Percentiles rank a stretch among this genome's conserved stretches.
phyloP scores from a whole-genome alignment of 1,284 basidiomycete genomes.

The Ustilago sp. region DNA sequence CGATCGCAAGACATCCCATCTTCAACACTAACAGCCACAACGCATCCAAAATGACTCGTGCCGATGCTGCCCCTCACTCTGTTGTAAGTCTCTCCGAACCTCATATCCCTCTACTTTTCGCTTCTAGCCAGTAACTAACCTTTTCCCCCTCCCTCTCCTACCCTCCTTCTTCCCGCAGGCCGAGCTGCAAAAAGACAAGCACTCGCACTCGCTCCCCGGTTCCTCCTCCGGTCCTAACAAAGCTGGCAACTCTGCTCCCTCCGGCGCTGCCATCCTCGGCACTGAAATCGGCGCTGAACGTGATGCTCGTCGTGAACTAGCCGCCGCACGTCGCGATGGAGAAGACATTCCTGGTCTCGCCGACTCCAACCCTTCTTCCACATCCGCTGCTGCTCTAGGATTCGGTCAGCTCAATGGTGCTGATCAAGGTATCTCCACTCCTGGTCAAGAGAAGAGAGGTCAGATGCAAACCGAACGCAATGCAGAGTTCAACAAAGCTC shows the following conservation, averaged over 20 bases:
- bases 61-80: constrained; percentile 42
- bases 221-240: constrained; percentile 44
- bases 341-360: constrained; percentile 21
- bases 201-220: constrained; percentile 36
- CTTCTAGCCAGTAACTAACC: not conserved
- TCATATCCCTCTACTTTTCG: not conserved
- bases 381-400: constrained; percentile 13
- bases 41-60: constrained; percentile 33
- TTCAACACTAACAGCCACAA: not conserved
- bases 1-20: not conserved
- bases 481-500: constrained; percentile 25
- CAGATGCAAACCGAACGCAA: constrained; percentile 37
- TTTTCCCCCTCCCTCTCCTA: not conserved
- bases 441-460: constrained; percentile 36
- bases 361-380: constrained; percentile 3
- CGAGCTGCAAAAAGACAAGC: constrained; percentile 30
- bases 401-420: constrained; percentile 50
- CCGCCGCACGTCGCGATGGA: constrained; percentile 24
- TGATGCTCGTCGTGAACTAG: constrained; percentile 42
- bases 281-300: constrained; percentile 40
- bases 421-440: constrained; percentile 42
- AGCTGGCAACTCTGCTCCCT: constrained; percentile 22
- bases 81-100: constrained; percentile 24
- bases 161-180: constrained; percentile 9
- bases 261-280: constrained; percentile 26